Base-by-base conservation (phyloP, 2,329 filamentous ascomycete species). In the Ophiostoma angusticollis region DNA sequence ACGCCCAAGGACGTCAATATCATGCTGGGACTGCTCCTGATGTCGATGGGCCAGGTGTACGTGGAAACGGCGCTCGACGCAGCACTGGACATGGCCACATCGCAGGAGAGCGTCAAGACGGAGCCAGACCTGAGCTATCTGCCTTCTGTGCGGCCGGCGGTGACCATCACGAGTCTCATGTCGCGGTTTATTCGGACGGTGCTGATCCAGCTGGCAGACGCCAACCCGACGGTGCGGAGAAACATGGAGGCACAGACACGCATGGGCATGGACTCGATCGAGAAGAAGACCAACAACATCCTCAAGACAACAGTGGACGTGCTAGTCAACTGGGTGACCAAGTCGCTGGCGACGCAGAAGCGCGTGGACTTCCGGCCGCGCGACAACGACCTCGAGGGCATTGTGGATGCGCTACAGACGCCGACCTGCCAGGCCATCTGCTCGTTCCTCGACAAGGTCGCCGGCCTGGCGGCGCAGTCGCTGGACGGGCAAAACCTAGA, bases 1-100 rank as follows among this genome's bases (percentile, higher is more conserved):
- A 95, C 86, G 5, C 85, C 91, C 13, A 96, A 93, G 58, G 91
- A 98, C 57, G 84, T 96, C 40, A 82, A 80, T 32, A 78, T 84
- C 44, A 70, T 96, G 18, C 70, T 95, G 24, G 82, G 80, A 54
- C 71, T 96, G 18, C 70, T 98, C 3, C 72, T 96, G 34, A 78
- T 77, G 23, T 84, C 82, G 50, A 86, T 96, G 80, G 85, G 86
- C 17, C 83, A 89, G 51, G 80, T 93, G 37, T 80, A 80, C 49
- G 65, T 80, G 35, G 74, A 81, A 56, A 80, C 75, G 6, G 69
- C 72, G 2, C 64, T 80, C 18, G 77, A 80, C 44, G 80, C 84
- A 21, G 75, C 80, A 9, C 66, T 73, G 30, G 85, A 94, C 51
- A 69, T 75, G 42, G 84, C 85, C 19, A 68, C 78, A 1, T 67